Conservation (phyloP, 2,329 filamentous ascomycete genomes). For the Colletotrichum siamense region DNA sequence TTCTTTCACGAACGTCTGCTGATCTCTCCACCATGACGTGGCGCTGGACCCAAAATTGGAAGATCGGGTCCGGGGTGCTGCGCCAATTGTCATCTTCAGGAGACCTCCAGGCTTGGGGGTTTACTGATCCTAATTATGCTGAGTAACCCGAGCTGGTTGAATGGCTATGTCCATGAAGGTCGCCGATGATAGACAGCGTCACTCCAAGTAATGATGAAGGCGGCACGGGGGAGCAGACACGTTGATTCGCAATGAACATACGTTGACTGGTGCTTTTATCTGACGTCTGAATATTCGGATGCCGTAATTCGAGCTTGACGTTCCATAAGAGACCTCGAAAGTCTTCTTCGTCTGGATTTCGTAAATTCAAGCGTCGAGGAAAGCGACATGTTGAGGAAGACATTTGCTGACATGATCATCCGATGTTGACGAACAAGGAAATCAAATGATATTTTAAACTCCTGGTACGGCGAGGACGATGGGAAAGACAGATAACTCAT, state of each 20-base stretch:
- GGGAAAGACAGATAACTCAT: background rate
- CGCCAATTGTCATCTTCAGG: background rate
- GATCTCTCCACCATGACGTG: background rate
- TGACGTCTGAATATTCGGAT: background rate
- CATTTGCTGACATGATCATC: background rate
- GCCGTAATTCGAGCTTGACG: background rate
- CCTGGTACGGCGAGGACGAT: background rate
- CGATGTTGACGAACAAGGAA: background rate
- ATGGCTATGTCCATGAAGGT: background rate
- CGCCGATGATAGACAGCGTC: background rate
- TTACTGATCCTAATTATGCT: background rate
- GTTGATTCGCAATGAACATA: too few species aligned
- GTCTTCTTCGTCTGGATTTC: background rate
- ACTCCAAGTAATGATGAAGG: background rate
- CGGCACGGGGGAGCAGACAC: background rate
- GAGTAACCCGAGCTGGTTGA: background rate
- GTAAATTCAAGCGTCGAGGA: background rate
- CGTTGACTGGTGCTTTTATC: too few species aligned
- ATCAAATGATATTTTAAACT: background rate
- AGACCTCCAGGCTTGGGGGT: background rate
- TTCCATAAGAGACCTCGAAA: background rate
- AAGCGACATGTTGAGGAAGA: background rate
- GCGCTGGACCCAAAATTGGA: background rate
- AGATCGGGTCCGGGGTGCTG: background rate
- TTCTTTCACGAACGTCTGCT: background rate